A percentile compares a stretch with the other conserved stretches of the same genome.
phyloP scores from a whole-genome alignment of 73 alveolate genomes.

The Effrenium voratum region DNA sequence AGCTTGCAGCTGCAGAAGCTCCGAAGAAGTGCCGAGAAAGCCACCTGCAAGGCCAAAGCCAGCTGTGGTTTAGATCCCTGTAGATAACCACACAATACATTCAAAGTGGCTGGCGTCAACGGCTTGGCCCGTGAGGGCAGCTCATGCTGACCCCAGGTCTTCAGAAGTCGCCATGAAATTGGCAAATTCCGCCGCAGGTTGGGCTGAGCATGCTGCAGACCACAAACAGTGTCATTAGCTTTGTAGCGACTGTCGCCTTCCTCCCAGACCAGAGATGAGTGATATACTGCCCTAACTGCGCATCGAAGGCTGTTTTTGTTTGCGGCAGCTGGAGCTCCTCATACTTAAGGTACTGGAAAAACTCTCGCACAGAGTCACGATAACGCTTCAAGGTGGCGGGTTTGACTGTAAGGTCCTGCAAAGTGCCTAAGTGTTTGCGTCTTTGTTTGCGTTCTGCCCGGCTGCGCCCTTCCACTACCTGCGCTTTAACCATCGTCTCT shows the following conservation, averaged over 20 bases:
- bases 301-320: not conserved
- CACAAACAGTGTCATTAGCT: not conserved
- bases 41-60: not conserved
- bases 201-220: not conserved
- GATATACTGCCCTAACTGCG: not conserved
- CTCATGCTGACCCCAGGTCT: not conserved
- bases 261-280: not conserved
- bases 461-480: not conserved
- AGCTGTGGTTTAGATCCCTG: not conserved
- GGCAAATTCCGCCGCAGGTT: not conserved
- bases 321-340: not conserved
- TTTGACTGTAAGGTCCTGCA: not conserved
- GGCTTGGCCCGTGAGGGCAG: not conserved
- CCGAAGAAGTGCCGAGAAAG: not conserved
- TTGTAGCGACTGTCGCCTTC: not conserved
- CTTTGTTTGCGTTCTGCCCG: not conserved
- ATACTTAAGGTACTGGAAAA: not conserved
- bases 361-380: not conserved
- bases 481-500: not conserved
- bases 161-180: not conserved
- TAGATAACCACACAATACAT: not conserved
- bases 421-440: not conserved
- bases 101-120: not conserved
- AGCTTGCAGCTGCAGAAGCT: not conserved
- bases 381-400: not conserved